These are phyloP conservation scores for Mrakiaceae sp. DNA, from an alignment of 1,284 basidiomycete genomes.

Conservation along the genomic window DNA sequence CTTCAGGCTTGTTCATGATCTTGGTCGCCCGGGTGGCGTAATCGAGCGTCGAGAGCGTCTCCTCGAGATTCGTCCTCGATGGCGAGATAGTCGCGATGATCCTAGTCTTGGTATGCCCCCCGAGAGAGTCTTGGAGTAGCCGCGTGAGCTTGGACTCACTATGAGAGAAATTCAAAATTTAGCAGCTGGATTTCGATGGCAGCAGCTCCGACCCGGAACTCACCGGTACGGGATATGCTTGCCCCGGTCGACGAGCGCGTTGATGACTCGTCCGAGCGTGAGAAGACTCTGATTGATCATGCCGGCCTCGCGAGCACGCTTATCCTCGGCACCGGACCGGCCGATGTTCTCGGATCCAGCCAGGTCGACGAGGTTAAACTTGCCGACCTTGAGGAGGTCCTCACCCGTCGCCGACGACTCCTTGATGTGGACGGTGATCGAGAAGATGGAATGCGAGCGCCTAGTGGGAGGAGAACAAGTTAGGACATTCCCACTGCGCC, in stretches of 20 bases:
- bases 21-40: constrained; percentile 94
- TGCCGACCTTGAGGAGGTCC: constrained; percentile 83
- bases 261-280: constrained; percentile 93
- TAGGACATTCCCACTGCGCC: neutral
- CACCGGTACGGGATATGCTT: constrained; percentile 89
- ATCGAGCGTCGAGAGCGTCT: constrained; percentile 94
- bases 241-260: constrained; percentile 84
- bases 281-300: constrained; percentile 98
- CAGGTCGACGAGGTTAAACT: constrained; percentile 92
- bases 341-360: constrained; percentile 98
- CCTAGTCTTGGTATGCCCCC: constrained; percentile 95
- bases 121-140: constrained; percentile 93
- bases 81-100: constrained; percentile 95
- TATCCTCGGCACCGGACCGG: constrained; percentile 88
- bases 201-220: constrained; percentile 19
- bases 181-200: no score
- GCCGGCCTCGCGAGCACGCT: constrained; percentile 88
- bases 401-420: constrained; percentile 65
- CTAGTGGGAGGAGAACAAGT: constrained; percentile 30
- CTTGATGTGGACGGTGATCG: constrained; percentile 86
- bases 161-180: neutral
- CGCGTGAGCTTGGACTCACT: constrained; percentile 77
- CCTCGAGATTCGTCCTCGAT: constrained; percentile 84
- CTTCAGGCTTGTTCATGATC: constrained; percentile 89
- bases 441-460: constrained; percentile 97